These are phyloP conservation scores for Saccharum spontaneum DNA, from an alignment of 176 grass and related monocot genomes.

Conservation along the genomic window DNA sequence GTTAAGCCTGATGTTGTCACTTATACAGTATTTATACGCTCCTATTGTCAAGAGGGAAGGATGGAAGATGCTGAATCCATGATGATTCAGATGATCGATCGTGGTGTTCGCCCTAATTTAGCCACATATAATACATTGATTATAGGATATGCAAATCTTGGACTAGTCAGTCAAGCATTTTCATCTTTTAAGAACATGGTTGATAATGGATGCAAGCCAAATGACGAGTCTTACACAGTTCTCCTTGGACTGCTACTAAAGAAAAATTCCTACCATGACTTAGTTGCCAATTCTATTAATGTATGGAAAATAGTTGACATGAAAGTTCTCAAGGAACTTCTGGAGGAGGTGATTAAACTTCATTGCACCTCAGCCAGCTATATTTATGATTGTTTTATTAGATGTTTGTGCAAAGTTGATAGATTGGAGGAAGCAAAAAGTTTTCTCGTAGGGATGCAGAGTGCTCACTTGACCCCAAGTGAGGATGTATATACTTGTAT, in stretches of 20 bases:
- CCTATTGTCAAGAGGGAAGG: constrained; percentile 68
- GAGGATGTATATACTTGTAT: constrained; percentile 69
- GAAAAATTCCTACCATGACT: constrained; percentile 42
- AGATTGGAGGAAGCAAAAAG: constrained; percentile 72
- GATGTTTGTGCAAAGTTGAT: constrained; percentile 64
- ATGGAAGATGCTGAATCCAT: constrained; percentile 72
- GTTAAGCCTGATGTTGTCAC: constrained; percentile 66
- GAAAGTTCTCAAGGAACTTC: constrained; percentile 48
- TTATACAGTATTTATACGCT: constrained; percentile 70
- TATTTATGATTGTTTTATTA: constrained; percentile 57
- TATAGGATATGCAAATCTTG: constrained; percentile 63
- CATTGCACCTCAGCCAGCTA: constrained; percentile 30
- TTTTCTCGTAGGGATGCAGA: constrained; percentile 57
- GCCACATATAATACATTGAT: constrained; percentile 85
- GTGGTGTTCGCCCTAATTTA: constrained; percentile 63
- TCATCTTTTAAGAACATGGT: constrained; percentile 64
- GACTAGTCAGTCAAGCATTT: constrained; percentile 50
- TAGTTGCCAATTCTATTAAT: constrained; percentile 33
- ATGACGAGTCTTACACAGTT: constrained; percentile 63
- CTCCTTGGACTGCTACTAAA: constrained; percentile 64
- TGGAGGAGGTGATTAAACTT: constrained; percentile 54
- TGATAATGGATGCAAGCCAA: constrained; percentile 59
- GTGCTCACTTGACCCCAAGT: constrained; percentile 44
- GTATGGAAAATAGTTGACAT: constrained; percentile 62
- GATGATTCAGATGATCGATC: constrained; percentile 56